Percentiles rank a stretch among this genome's conserved stretches.
Conservation (phyloP, 305 asterid species). For the Petunia hybrid region DNA sequence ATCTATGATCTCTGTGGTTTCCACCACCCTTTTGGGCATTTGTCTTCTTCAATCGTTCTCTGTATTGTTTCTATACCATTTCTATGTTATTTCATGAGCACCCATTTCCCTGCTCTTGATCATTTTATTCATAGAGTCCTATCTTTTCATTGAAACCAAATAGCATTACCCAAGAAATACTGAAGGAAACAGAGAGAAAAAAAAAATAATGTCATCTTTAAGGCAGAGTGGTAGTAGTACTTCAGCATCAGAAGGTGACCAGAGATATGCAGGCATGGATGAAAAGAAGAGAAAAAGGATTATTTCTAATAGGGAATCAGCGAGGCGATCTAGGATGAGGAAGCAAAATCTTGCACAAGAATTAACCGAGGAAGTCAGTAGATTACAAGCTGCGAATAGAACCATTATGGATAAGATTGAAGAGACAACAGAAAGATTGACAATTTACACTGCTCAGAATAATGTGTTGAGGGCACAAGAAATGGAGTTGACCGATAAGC, state of each 20-base stretch:
- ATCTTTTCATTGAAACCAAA: not conserved
- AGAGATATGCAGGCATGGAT: constrained; percentile 47
- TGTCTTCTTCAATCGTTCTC: constrained; percentile 77
- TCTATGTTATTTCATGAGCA: constrained; percentile 70
- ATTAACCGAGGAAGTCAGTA: constrained; percentile 53
- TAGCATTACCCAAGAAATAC: not conserved
- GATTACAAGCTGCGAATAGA: constrained; percentile 54
- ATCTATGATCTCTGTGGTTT: constrained; percentile 31
- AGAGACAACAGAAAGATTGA: constrained; percentile 50
- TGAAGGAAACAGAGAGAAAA: not conserved
- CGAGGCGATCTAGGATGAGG: constrained; percentile 74
- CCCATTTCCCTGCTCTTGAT: not conserved
- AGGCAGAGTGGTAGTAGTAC: constrained; percentile 21
- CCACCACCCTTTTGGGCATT: constrained; percentile 28
- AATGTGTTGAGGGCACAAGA: constrained; percentile 67
- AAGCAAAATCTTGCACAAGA: constrained; percentile 70
- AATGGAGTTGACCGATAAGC: constrained; percentile 62
- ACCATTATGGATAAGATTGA: constrained; percentile 56
- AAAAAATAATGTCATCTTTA: constrained; percentile 35
- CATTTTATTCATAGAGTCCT: not conserved
- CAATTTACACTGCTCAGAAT: constrained; percentile 54
- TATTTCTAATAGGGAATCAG: constrained; percentile 76
- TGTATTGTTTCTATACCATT: constrained; percentile 85
- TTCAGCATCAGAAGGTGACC: constrained; percentile 50
- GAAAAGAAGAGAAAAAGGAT: constrained; percentile 73